Percentiles rank a stretch among this genome's conserved stretches.
Conservation (phyloP, 768 basidiomycete species). For the Kwoniella pini region DNA sequence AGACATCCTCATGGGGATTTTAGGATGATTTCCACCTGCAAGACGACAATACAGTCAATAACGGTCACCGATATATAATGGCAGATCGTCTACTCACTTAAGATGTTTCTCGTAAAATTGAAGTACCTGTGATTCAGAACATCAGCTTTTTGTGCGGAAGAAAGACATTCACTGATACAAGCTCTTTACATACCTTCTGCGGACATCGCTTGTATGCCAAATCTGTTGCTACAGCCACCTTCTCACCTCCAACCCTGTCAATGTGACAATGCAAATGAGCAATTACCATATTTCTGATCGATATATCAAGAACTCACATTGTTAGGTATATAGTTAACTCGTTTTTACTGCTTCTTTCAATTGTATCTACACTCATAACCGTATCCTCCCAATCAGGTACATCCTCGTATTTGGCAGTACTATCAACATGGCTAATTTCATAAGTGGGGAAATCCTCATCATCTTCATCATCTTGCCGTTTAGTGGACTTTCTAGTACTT, state of each 20-base stretch:
- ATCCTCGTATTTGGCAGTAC: slow-evolving; percentile 42
- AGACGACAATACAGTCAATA: too few relatives aligned
- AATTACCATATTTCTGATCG: neutral
- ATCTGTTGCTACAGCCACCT: slow-evolving; percentile 31
- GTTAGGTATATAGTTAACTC: slow-evolving; percentile 44
- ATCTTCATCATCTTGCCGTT: slow-evolving; percentile 17
- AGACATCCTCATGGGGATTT: too few relatives aligned
- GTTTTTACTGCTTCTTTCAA: slow-evolving; percentile 38
- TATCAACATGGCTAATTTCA: slow-evolving; percentile 40
- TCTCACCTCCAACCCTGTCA: slow-evolving; percentile 45
- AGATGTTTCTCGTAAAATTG: slow-evolving; percentile 53
- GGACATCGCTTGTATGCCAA: slow-evolving; percentile 47
- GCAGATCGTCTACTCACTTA: slow-evolving; percentile 28
- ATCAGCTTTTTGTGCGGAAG: neutral
- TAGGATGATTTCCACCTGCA: slow-evolving; percentile 5
- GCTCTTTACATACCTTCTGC: slow-evolving; percentile 35
- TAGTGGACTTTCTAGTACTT: neutral
- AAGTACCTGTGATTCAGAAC: slow-evolving; percentile 49
- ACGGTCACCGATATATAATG: neutral
- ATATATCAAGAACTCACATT: slow-evolving; percentile 37
- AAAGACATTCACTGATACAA: neutral
- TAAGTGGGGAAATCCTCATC: slow-evolving; percentile 26
- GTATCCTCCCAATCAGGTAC: slow-evolving; percentile 48
- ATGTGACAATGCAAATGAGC: neutral
- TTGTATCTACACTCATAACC: slow-evolving; percentile 43